phyloP scores from a whole-genome alignment of 2,329 filamentous ascomycete species.

The Sphaerostilbella broomeana region DNA sequence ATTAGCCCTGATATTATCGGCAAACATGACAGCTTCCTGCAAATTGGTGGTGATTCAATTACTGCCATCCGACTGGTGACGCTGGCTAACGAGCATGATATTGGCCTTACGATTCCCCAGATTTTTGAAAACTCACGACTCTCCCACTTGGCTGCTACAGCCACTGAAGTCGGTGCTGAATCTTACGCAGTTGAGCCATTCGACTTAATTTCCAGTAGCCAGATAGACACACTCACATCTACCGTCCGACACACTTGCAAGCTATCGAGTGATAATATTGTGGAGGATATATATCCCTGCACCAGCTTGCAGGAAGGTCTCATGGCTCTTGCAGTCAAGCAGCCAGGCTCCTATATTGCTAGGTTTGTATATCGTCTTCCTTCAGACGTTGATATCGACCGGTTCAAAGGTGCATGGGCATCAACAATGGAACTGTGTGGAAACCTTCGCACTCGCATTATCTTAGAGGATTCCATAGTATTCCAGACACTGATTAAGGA shows the following conservation, averaged over 20 bases:
- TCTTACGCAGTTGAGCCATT: no score
- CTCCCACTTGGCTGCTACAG: background rate
- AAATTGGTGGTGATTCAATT: no score
- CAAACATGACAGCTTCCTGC: slow-evolving; percentile 7
- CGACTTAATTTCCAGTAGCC: no score
- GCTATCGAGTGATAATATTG: background rate
- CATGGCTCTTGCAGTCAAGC: slow-evolving; percentile 21
- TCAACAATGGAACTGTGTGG: background rate
- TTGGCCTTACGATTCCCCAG: no score
- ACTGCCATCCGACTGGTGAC: slow-evolving; percentile 7
- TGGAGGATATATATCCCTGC: no score
- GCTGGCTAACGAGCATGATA: no score
- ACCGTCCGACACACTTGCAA: background rate
- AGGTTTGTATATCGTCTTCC: slow-evolving; percentile 19
- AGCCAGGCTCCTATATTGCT: slow-evolving; percentile 28
- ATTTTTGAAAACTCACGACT: slow-evolving; percentile 2
- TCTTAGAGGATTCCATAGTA: background rate
- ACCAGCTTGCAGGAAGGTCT: background rate
- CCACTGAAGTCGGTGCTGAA: no score
- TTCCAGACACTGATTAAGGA: background rate
- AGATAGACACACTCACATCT: background rate
- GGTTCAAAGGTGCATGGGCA: background rate
- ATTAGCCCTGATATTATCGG: background rate
- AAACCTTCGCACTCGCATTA: background rate
- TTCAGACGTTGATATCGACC: background rate